These are phyloP conservation scores for Ophiocordyceps camponoti-floridani DNA, from an alignment of 2,329 filamentous ascomycete species.

Conservation along the genomic window DNA sequence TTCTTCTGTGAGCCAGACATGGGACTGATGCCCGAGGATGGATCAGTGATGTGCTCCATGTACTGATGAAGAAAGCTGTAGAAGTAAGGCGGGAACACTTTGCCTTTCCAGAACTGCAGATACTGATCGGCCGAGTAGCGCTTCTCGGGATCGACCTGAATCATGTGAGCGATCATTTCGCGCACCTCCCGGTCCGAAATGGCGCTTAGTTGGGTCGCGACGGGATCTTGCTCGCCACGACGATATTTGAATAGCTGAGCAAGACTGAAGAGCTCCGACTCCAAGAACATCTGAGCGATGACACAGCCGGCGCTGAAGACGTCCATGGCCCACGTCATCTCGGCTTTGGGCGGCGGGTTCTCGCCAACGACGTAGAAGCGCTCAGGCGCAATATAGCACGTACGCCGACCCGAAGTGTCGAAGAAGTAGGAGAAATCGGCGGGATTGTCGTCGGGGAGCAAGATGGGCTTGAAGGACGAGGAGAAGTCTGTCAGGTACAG, in stretches of 20 bases:
- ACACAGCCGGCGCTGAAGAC: slow-evolving; percentile 95
- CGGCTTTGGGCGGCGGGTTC: slow-evolving; percentile 38
- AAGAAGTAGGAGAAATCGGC: slow-evolving; percentile 98
- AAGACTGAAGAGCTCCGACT: slow-evolving; percentile 92
- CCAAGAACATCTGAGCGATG: slow-evolving; percentile 88
- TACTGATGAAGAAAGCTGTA: slow-evolving; percentile 96
- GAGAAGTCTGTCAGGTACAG: slow-evolving; percentile 96
- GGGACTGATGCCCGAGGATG: slow-evolving; percentile 58
- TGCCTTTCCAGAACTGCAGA: slow-evolving; percentile 76
- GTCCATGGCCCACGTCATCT: slow-evolving; percentile 86
- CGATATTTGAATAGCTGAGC: slow-evolving; percentile 92
- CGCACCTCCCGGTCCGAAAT: slow-evolving; percentile 78
- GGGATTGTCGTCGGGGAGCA: slow-evolving; percentile 88
- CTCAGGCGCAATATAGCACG: slow-evolving; percentile 90
- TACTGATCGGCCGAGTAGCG: slow-evolving; percentile 90
- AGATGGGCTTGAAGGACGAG: slow-evolving; percentile 83
- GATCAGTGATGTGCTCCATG: slow-evolving; percentile 89
- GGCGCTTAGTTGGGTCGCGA: slow-evolving; percentile 60
- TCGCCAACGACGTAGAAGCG: slow-evolving; percentile 62
- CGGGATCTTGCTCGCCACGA: slow-evolving; percentile 79
- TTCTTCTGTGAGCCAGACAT: slow-evolving; percentile 51
- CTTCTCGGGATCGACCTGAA: slow-evolving; percentile 80
- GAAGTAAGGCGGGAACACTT: slow-evolving; percentile 91
- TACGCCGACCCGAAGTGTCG: slow-evolving; percentile 76
- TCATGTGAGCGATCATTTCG: slow-evolving; percentile 88